These are phyloP conservation scores for Phialemoniopsis sp. DNA, from an alignment of 2,329 filamentous ascomycete genomes.

Conservation along the genomic window DNA sequence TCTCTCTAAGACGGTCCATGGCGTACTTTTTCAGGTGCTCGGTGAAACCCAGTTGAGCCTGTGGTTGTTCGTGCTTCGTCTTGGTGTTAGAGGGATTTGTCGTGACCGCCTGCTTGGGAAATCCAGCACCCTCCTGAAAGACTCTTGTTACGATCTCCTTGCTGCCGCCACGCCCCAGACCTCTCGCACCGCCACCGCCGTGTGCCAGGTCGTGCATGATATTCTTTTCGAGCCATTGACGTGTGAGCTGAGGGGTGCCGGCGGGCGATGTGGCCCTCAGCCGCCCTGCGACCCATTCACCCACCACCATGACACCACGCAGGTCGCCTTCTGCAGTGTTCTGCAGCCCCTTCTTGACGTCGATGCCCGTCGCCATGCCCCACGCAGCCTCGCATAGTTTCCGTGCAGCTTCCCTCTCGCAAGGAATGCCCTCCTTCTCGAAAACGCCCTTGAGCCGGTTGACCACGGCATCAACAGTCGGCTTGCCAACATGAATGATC, in stretches of 20 bases:
- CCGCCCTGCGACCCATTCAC: constrained; percentile 79
- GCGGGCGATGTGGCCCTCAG: constrained; percentile 45
- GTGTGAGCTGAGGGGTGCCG: constrained; percentile 50
- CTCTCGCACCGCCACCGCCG: constrained; percentile 67
- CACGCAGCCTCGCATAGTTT: constrained; percentile 79
- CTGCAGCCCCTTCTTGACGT: constrained; percentile 64
- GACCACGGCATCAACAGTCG: constrained; percentile 81
- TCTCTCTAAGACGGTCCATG: constrained; percentile 68
- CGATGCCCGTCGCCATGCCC: constrained; percentile 71
- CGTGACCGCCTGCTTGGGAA: constrained; percentile 52
- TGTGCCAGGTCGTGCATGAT: constrained; percentile 64
- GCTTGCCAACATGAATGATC: constrained; percentile 86
- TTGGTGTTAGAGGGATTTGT: constrained; percentile 25
- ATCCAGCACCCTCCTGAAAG: constrained; percentile 75
- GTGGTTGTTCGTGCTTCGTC: constrained; percentile 51
- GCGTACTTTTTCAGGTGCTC: constrained; percentile 69
- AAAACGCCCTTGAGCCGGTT: constrained; percentile 79
- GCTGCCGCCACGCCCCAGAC: constrained; percentile 65
- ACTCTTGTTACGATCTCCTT: constrained; percentile 76
- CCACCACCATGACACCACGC: constrained; percentile 78
- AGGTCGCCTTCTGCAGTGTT: constrained; percentile 69
- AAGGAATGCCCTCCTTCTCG: constrained; percentile 80
- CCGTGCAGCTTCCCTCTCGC: constrained; percentile 84
- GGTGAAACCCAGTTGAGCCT: constrained; percentile 62
- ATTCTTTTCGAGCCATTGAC: constrained; percentile 73